These are phyloP conservation scores for Solidago caesia DNA, from an alignment of 129 eudicot species.

Conservation along the genomic window DNA sequence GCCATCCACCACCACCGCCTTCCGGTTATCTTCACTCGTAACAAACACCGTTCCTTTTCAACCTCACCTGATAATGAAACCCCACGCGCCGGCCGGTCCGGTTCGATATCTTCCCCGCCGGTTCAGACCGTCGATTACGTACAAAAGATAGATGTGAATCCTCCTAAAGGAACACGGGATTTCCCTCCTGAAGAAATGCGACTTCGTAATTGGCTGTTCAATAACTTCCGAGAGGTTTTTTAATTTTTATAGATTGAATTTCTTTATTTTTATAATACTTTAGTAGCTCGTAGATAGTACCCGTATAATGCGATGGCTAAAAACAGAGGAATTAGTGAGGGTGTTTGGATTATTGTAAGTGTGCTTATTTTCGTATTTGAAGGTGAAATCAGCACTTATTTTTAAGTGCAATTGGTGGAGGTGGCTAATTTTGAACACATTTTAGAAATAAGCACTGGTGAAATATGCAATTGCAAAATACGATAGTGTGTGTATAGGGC, in stretches of 20 bases:
- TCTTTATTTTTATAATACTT: no score
- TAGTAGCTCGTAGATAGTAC: no score
- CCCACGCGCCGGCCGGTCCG: constrained; percentile 59
- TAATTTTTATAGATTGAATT: not conserved
- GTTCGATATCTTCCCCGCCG: constrained; percentile 53
- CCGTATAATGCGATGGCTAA: no score
- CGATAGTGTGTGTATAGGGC: no score
- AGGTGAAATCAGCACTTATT: no score
- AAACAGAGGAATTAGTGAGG: no score
- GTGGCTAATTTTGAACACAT: no score
- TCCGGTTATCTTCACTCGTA: constrained; percentile 17
- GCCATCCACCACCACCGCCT: constrained; percentile 34
- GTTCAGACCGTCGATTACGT: constrained; percentile 28
- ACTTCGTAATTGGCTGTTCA: constrained; percentile 83
- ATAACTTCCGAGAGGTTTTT: constrained; percentile 71
- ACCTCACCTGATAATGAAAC: constrained; percentile 35
- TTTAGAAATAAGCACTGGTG: no score
- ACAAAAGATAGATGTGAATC: constrained; percentile 81
- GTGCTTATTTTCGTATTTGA: no score
- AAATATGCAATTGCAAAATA: no score
- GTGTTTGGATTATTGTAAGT: no score
- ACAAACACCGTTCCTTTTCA: constrained; percentile 30
- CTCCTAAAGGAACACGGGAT: constrained; percentile 95
- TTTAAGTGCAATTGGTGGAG: no score
- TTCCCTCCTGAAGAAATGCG: constrained; percentile 99